These are phyloP conservation scores for Tetrahymena borealis DNA, from an alignment of 73 alveolate genomes.

Conservation along the genomic window DNA sequence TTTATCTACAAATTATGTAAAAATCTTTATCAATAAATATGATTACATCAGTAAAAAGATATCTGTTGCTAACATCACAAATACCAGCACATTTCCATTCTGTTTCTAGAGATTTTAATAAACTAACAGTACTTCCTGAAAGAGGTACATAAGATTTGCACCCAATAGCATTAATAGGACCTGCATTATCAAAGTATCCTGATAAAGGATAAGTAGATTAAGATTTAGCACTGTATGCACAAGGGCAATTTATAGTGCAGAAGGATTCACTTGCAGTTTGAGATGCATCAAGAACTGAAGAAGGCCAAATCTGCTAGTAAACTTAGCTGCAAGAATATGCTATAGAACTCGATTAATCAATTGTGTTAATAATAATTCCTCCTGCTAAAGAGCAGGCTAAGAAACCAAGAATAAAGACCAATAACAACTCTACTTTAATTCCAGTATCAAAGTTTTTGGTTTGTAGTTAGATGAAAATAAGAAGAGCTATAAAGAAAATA, in stretches of 20 bases:
- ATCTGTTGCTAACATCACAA: not conserved
- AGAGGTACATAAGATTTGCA: not conserved
- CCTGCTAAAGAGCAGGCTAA: not conserved
- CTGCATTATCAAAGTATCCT: not conserved
- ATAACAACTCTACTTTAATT: not conserved
- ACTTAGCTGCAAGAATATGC: not conserved
- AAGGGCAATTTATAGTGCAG: not conserved
- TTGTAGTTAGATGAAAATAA: not conserved
- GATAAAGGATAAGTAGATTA: not conserved
- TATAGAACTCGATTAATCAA: not conserved
- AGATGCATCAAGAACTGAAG: not conserved
- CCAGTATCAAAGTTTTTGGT: not conserved
- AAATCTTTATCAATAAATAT: not conserved
- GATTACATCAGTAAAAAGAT: not conserved
- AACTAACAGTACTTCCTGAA: not conserved
- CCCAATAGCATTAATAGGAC: not conserved
- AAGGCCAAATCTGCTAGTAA: not conserved
- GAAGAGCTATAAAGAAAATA: not conserved
- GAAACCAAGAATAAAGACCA: not conserved
- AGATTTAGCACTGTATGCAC: not conserved
- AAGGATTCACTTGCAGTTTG: not conserved
- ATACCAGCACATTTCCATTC: not conserved
- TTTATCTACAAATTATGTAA: too few relatives aligned
- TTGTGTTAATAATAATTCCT: not conserved
- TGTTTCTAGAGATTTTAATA: not conserved